Conservation (phyloP, 768 basidiomycete genomes). For the Infundibulicybe gibba region DNA sequence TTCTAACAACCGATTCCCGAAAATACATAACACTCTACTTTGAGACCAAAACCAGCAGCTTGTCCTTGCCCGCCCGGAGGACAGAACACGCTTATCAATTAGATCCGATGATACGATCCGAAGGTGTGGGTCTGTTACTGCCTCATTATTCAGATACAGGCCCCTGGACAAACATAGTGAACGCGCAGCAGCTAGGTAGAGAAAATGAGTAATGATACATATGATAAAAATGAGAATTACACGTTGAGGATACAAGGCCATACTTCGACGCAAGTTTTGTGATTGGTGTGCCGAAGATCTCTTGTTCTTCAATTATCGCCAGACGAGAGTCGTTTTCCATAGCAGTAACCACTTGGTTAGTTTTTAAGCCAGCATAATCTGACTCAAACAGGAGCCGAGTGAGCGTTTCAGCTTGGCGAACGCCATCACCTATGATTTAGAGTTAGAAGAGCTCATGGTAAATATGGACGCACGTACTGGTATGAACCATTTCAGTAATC, state of each 20-base stretch:
- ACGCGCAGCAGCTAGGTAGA: constrained; percentile 54
- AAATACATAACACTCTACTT: constrained; percentile 12
- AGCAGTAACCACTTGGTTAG: constrained; percentile 55
- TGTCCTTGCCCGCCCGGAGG: constrained; percentile 73
- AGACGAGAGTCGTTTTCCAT: constrained; percentile 68
- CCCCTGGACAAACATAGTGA: constrained; percentile 62
- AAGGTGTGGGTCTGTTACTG: constrained; percentile 46
- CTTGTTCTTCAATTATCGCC: constrained; percentile 40
- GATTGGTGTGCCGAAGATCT: constrained; percentile 52
- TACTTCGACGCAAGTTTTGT: constrained; percentile 58
- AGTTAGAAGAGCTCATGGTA: not conserved
- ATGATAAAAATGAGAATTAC: constrained; percentile 30
- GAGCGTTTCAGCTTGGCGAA: constrained; percentile 35
- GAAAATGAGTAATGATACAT: not conserved
- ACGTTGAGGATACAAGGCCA: constrained; percentile 58
- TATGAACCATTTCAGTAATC: constrained; percentile 51
- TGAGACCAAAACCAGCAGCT: constrained; percentile 49
- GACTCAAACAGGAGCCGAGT: constrained; percentile 43
- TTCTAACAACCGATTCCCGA: not conserved
- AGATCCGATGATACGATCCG: constrained; percentile 42
- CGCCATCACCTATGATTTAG: constrained; percentile 28
- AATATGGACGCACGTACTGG: constrained; percentile 18
- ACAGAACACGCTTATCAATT: constrained; percentile 62
- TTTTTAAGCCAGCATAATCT: constrained; percentile 41
- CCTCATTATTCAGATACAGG: constrained; percentile 66